These are phyloP conservation scores for Aspergillus avenaceus DNA, from an alignment of 495 filamentous ascomycete genomes.

Conservation along the genomic window DNA sequence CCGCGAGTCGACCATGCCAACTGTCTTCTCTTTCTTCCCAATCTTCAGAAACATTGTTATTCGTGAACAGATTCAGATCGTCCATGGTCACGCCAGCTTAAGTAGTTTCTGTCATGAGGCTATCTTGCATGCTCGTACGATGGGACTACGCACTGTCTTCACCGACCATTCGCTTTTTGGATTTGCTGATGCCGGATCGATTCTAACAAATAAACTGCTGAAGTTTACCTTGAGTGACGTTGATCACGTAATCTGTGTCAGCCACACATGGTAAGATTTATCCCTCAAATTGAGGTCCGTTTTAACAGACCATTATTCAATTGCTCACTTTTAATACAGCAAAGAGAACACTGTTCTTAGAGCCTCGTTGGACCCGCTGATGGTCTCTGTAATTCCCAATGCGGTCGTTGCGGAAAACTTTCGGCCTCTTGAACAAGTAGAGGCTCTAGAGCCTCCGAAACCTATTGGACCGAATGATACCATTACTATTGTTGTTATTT, in stretches of 20 bases:
- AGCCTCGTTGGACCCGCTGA: conserved; percentile 89
- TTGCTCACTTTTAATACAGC: conserved; percentile 40
- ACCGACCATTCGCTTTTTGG: conserved; percentile 98
- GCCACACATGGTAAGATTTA: conserved; percentile 78
- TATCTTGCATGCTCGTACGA: conserved; percentile 91
- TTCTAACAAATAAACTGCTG: conserved; percentile 91
- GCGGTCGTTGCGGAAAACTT: conserved; percentile 97
- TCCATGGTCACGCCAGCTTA: conserved; percentile 90
- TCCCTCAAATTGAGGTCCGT: too few relatives aligned
- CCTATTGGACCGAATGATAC: conserved; percentile 73
- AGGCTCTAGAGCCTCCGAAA: conserved; percentile 47
- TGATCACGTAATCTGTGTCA: conserved; percentile 96
- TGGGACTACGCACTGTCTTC: conserved; percentile 93
- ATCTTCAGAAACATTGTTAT: conserved; percentile 94
- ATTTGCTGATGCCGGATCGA: conserved; percentile 94
- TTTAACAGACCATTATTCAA: too few relatives aligned
- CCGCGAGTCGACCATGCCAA: conserved; percentile 90
- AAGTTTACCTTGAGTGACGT: conserved; percentile 97
- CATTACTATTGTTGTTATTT: conserved; percentile 96
- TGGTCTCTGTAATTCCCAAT: conserved; percentile 97
- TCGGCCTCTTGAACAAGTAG: conserved; percentile 55
- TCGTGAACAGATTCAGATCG: conserved; percentile 90
- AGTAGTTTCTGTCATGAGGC: conserved; percentile 92
- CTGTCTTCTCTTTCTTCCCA: conserved; percentile 97
- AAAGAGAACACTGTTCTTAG: conserved; percentile 98